Evolutionary conservation across 163 green algal genomes (phyloP).

Genomic region (Chlorella variabilis): DNA sequence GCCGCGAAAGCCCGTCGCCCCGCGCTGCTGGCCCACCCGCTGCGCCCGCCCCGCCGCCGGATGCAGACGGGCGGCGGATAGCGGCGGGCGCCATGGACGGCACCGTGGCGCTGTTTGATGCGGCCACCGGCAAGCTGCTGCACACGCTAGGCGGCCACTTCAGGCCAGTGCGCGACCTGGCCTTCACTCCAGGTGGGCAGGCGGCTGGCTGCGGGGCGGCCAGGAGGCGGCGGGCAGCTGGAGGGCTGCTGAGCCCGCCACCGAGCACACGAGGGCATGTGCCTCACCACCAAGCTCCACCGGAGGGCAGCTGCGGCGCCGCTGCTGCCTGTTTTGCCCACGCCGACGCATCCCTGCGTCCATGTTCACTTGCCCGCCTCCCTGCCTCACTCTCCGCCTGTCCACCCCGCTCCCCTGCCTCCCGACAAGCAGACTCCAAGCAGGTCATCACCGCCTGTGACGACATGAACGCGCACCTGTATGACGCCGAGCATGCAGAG

Average conservation of each 20-base stretch:
- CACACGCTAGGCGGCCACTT: conserved; percentile 82
- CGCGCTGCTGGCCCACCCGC: too few species aligned
- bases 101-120: conserved; percentile 85
- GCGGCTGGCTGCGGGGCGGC: background rate
- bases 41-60: too few species aligned
- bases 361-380: background rate
- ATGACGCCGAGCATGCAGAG: conserved; percentile 79
- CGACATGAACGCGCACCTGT: conserved; percentile 93
- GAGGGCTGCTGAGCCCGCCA: too few species aligned
- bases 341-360: too few species aligned
- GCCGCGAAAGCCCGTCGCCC: too few species aligned
- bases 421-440: conserved; percentile 69
- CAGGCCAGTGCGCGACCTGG: conserved; percentile 86
- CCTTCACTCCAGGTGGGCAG: conserved; percentile 82
- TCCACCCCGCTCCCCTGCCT: background rate
- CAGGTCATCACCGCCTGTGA: conserved; percentile 90
- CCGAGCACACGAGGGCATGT: too few species aligned
- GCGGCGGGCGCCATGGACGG: conserved; percentile 85
- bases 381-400: background rate
- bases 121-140: conserved; percentile 67
- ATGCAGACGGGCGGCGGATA: conserved; percentile 71
- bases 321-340: too few species aligned
- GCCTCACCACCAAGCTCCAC: too few species aligned
- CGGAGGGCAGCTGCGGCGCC: too few species aligned
- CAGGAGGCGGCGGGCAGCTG: too few species aligned